Evolutionary conservation across 2,329 filamentous ascomycete genomes (phyloP).

Genomic region (Orbilia javanica): DNA sequence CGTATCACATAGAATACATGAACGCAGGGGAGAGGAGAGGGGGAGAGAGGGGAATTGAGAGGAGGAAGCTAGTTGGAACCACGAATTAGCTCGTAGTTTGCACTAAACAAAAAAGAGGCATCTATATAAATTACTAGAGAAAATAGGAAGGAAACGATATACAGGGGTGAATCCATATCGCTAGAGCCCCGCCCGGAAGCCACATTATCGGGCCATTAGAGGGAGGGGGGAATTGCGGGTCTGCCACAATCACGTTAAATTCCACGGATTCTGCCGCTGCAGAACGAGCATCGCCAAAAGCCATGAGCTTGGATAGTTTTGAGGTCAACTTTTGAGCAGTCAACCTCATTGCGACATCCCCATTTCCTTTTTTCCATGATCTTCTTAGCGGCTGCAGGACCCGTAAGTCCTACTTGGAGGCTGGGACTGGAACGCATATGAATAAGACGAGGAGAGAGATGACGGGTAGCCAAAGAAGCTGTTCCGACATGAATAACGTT

Average conservation of each 20-base stretch:
- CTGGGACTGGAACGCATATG: slow-evolving; percentile 56
- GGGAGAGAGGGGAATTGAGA: not conserved
- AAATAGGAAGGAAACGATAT: not conserved
- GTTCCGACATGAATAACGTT: slow-evolving; percentile 44
- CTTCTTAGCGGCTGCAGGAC: slow-evolving; percentile 23
- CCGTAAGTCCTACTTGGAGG: slow-evolving; percentile 19
- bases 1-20: slow-evolving; percentile 11
- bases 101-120: not conserved
- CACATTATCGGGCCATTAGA: too few relatives aligned
- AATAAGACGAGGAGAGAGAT: slow-evolving; percentile 52
- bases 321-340: slow-evolving; percentile 37
- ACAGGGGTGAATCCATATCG: not conserved
- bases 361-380: slow-evolving; percentile 48
- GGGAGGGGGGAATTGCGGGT: not conserved
- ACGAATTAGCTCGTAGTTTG: not conserved
- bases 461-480: slow-evolving; percentile 44
- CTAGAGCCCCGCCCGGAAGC: not conserved
- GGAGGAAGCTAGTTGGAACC: not conserved
- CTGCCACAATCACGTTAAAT: slow-evolving; percentile 6
- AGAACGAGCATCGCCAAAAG: slow-evolving; percentile 57
- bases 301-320: slow-evolving; percentile 53
- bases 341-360: slow-evolving; percentile 48
- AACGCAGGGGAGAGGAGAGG: not conserved
- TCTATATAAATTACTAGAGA: not conserved
- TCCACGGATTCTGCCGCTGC: slow-evolving; percentile 46